Base-by-base conservation (phyloP, 495 filamentous ascomycete species). In the Cudoniella acicularis region DNA sequence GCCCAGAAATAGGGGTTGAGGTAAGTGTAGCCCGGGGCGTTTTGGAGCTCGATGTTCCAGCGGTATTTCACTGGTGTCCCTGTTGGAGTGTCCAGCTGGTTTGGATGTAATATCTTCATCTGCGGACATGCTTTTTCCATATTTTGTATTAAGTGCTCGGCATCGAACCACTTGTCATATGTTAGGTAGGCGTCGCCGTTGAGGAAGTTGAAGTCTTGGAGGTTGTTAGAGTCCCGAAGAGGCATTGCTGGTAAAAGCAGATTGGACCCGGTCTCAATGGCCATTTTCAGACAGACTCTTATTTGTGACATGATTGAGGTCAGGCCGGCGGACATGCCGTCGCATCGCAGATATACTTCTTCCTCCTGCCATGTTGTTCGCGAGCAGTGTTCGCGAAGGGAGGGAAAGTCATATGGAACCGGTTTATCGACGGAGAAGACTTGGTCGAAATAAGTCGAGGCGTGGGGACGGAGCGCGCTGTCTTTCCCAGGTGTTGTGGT, bases 81-180 rank as follows among this genome's bases (percentile, higher is more conserved):
- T 13, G 13, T 6, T 36, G 6, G 30, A 4, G 6, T 36, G 4
- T 36, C 30, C 30, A 68, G 54, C 27, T 65, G 27, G 22, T 52
- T 22, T 13, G 63, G 60, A 48, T 68, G 66, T 9, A 68, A 16
- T 40, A 68, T 58, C 50, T 65, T 65, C 63, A 65, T 65, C 30
- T 52, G 43, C 3, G 66, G 63, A 43, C 66, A 68, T 2, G 55
- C 57, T 11, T 24, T 45, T 11, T 9, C 30, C 50, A 68, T 50
- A 26, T 47, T 23, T 18, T 30, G 42, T 20, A 56, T 57, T 9
- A 68, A 42, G 49, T 66, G 63, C 10, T 57, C 50, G 57, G 53
- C 57, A 49, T 68, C 66, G 46, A 68, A 68, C 66, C 66, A 68
- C 40, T 64, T 21, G 49, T 68, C 66, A 56, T 68, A 68, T 26